Evolutionary conservation across 2,329 filamentous ascomycete species (phyloP), one percentile per base, ranked within the genome.

Genomic region (Xylariaceae sp.): DNA sequence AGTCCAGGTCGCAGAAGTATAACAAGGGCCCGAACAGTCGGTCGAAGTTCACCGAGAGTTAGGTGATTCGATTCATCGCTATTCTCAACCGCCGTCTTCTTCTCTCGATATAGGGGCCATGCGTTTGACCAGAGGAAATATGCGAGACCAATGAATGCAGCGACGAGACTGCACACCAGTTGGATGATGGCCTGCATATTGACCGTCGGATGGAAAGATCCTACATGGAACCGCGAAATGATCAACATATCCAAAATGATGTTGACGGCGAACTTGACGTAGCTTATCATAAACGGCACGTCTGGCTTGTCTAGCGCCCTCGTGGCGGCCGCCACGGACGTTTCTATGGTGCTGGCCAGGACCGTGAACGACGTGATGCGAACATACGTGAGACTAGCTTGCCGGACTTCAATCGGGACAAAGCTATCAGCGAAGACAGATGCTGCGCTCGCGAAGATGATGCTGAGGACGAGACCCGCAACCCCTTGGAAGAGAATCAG

Each of bases 241-340:
- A 90, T 68, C 0, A 90, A 73, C 57, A 90, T 68, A 62, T 89
- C 86, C 0, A 90, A 76, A 1, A 85, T 60, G 57, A 90, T 90
- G 65, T 90, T 90, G 61, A 88, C 70, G 0, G 76, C 73, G 56
- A 89, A 88, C 63, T 87, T 88, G 55, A 80, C 76, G 0, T 77
- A 80, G 68, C 82, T 88, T 63, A 90, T 87, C 0, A 88, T 67
- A 0, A 90, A 73, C 0, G 87, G 86, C 0, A 90, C 84, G 66
- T 90, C 87, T 0, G 87, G 87, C 54, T 83, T 80, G 68, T 90
- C 88, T 1, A 91, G 72, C 0, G 88, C 85, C 49, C 87, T 75
- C 0, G 87, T 89, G 0, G 81, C 80, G 1, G 80, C 77, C 0
- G 82, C 77, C 0, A 89, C 82, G 0, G 87, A 83, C 0, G 81